These are phyloP conservation scores for Globisporangium solare DNA, from an alignment of 352 stramenopile genomes.

Conservation along the genomic window DNA sequence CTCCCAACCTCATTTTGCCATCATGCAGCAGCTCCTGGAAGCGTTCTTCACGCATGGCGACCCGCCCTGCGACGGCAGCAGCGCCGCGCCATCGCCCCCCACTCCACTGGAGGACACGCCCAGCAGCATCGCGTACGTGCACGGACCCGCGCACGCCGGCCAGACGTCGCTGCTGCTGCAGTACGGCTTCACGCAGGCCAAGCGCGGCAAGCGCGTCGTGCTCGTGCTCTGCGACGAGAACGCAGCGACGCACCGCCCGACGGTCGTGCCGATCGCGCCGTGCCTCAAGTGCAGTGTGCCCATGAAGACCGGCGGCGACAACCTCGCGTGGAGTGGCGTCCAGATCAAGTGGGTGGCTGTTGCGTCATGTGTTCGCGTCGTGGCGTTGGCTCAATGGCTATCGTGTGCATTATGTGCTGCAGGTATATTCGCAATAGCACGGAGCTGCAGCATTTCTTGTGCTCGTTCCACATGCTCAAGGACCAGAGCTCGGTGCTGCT, in stretches of 20 bases:
- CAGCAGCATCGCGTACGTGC: conserved; percentile 35
- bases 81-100: conserved; percentile 3
- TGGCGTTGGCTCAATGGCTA: not conserved
- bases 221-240: conserved; percentile 38
- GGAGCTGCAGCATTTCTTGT: conserved; percentile 60
- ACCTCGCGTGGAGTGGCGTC: conserved; percentile 41
- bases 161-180: conserved; percentile 65
- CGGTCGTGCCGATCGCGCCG: conserved; percentile 32
- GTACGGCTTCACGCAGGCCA: conserved; percentile 53
- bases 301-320: conserved; percentile 42
- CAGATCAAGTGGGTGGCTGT: conserved; percentile 47
- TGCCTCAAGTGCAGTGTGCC: conserved; percentile 38
- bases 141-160: conserved; percentile 31
- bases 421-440: conserved; percentile 38
- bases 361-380: not conserved
- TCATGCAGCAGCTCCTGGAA: conserved; percentile 22
- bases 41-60: conserved; percentile 63
- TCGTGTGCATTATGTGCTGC: conserved; percentile 1
- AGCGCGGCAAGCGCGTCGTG: conserved; percentile 35
- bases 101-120: not conserved
- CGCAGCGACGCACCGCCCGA: conserved; percentile 17
- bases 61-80: conserved; percentile 13
- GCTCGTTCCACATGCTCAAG: conserved; percentile 47
- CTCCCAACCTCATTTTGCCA: not conserved
- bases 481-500: conserved; percentile 46